phyloP scores from a whole-genome alignment of 331 rosid genomes.

The Quercus phellos region DNA sequence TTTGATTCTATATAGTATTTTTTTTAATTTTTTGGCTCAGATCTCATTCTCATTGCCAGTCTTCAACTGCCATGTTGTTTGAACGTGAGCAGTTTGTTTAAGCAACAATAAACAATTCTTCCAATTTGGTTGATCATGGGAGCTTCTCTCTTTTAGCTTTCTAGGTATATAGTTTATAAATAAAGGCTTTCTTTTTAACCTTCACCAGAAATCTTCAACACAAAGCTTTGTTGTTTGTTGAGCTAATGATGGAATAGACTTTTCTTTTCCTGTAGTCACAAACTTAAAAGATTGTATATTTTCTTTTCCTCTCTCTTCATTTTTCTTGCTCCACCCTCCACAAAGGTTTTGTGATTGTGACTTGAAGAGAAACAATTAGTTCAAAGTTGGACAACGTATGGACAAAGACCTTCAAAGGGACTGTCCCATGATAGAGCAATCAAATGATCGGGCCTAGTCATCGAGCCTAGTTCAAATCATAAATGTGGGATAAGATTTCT shows the following conservation, averaged over 20 bases:
- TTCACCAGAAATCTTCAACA: background rate
- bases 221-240: conserved; percentile 20
- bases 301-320: background rate
- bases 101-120: background rate
- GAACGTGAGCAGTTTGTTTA: conserved; percentile 16
- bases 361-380: too few species aligned
- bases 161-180: background rate
- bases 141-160: background rate
- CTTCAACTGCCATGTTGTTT: conserved; percentile 8
- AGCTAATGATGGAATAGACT: conserved; percentile 14
- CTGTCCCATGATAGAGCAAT: too few species aligned
- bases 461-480: too few species aligned
- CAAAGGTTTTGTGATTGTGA: too few species aligned
- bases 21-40: background rate
- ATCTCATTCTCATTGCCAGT: conserved; percentile 7
- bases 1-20: background rate
- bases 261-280: background rate
- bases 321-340: too few species aligned
- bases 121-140: background rate
- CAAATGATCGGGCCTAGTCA: too few species aligned
- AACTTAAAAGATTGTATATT: background rate
- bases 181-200: background rate
- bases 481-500: too few species aligned
- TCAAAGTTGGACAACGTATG: too few species aligned
- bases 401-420: too few species aligned